A percentile compares a stretch with the other conserved stretches of the same genome.
These are phyloP conservation scores for Rubus idaeus DNA, from an alignment of 306 rosid species.

Conservation along the genomic window DNA sequence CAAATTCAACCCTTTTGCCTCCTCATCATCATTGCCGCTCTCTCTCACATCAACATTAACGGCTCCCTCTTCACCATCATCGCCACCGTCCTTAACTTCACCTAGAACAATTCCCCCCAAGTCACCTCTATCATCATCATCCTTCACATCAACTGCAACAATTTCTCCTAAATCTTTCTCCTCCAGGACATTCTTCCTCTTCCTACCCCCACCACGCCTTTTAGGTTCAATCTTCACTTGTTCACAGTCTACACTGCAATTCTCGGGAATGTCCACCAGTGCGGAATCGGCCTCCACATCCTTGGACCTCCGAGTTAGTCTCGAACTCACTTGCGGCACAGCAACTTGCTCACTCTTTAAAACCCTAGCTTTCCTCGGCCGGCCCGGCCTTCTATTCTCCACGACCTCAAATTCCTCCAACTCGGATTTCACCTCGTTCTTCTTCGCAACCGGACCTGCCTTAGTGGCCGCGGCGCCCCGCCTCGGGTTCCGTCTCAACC, in stretches of 20 bases:
- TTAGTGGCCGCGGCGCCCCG: constrained; percentile 28
- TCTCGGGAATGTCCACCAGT: constrained; percentile 13
- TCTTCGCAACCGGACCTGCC: constrained; percentile 8
- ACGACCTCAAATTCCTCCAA: constrained; percentile 10
- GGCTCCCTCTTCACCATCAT: neutral
- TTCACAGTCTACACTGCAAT: constrained; percentile 25
- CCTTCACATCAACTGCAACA: neutral
- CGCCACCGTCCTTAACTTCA: no score
- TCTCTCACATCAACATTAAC: neutral
- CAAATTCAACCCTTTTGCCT: neutral
- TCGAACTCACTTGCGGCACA: neutral
- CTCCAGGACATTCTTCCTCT: constrained; percentile 32
- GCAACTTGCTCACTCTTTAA: constrained; percentile 12
- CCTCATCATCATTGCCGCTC: neutral
- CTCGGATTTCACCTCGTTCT: constrained; percentile 7
- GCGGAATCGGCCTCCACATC: constrained; percentile 22
- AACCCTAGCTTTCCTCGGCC: constrained; percentile 33
- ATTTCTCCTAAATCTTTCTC: constrained; percentile 1
- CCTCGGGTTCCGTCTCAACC: constrained; percentile 45
- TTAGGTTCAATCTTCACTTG: constrained; percentile 35
- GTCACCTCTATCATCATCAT: neutral
- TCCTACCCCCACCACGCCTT: constrained; percentile 28
- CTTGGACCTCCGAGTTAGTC: constrained; percentile 33
- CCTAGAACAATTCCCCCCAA: neutral
- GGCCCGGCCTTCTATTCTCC: constrained; percentile 24